Evolutionary conservation across 2,329 filamentous ascomycete genomes (phyloP).

Genomic region (Beauveria sp.): DNA sequence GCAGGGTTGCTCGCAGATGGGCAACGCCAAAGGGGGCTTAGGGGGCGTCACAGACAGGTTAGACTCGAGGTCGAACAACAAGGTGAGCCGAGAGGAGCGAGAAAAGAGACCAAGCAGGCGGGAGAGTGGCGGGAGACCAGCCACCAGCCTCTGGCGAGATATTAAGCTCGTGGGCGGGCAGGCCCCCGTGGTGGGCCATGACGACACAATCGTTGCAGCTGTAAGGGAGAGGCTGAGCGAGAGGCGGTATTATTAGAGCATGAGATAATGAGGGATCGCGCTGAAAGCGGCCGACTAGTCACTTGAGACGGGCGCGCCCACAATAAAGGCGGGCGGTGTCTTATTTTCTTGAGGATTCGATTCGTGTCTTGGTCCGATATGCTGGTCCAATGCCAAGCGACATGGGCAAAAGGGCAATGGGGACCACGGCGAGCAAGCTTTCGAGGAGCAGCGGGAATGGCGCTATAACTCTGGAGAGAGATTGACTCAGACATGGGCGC

Average conservation of each 20-base stretch:
- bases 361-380: conserved; percentile 9
- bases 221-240: background rate
- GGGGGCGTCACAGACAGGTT: background rate
- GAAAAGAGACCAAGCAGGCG: background rate
- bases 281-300: background rate
- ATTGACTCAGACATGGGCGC: conserved; percentile 11
- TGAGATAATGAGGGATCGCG: background rate
- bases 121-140: too few species aligned
- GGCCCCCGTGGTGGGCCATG: conserved; percentile 4
- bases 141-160: background rate
- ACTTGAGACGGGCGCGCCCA: conserved; percentile 2
- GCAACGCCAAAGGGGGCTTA: background rate
- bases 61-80: background rate
- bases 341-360: background rate
- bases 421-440: background rate
- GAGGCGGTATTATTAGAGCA: background rate
- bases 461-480: conserved; percentile 10
- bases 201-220: conserved; percentile 2
- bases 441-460: conserved; percentile 4
- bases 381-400: background rate
- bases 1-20: background rate
- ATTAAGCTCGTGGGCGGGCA: conserved; percentile 1
- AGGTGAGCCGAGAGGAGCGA: conserved; percentile 5
- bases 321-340: background rate
- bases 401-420: background rate